Conservation (phyloP, 2,329 filamentous ascomycete species). For the Exophiala lecanii-corni region DNA sequence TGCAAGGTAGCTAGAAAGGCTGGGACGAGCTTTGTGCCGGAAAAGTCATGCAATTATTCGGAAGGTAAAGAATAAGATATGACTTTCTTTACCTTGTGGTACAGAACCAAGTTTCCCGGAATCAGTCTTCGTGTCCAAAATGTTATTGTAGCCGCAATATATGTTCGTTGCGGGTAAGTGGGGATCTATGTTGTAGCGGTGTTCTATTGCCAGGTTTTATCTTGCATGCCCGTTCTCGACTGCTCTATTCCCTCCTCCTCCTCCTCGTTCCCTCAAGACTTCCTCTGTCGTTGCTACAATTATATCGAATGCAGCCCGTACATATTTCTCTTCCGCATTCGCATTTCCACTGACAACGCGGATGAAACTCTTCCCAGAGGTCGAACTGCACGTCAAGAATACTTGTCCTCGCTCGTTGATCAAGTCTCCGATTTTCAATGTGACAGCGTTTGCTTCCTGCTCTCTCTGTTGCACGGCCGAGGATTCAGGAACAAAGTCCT, state of each 20-base stretch:
- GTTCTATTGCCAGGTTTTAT: too few species aligned
- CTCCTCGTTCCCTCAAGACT: constrained; percentile 32
- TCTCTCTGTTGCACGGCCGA: constrained; percentile 38
- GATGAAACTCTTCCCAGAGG: constrained; percentile 72
- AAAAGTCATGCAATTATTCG: too few species aligned
- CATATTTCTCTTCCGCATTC: constrained; percentile 65
- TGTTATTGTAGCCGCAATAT: too few species aligned
- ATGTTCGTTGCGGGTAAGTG: too few species aligned
- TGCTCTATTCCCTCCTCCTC: constrained; percentile 1
- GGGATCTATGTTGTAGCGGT: too few species aligned
- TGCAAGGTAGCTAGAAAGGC: too few species aligned
- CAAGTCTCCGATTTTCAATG: constrained; percentile 68
- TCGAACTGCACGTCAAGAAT: constrained; percentile 73
- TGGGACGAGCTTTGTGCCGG: too few species aligned
- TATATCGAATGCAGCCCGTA: constrained; percentile 69
- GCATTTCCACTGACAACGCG: constrained; percentile 71
- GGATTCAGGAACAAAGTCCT: constrained; percentile 24
- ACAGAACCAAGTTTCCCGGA: too few species aligned
- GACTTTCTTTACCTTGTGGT: too few species aligned
- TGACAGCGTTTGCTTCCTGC: constrained; percentile 61
- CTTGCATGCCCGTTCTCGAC: constrained; percentile 7
- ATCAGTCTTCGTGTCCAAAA: too few species aligned
- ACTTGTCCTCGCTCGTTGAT: constrained; percentile 72
- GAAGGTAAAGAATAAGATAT: too few species aligned
- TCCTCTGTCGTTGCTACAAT: constrained; percentile 62